Evolutionary conservation across 805 yeast species (phyloP), one percentile per base, ranked within the genome.

Genomic region (Myxozyma vanderwaltii): DNA sequence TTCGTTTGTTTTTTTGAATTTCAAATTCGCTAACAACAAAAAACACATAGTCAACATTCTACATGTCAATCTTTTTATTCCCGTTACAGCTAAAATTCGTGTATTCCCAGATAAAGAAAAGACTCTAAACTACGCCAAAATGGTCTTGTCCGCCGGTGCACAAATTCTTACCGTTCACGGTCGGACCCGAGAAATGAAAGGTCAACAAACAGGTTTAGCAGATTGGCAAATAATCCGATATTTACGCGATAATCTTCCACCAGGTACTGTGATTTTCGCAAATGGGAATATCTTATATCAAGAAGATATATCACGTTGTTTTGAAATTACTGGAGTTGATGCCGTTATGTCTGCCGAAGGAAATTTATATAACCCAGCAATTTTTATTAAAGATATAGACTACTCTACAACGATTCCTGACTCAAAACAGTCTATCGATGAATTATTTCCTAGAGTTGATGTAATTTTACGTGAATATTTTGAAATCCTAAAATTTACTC

Each of bases 311-410:
- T 78, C 79, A 0, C 79, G 94, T 61, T 88, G 97, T 71, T 71
- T 83, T 45, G 79, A 78, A 1, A 80, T 76, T 7, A 83, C 89
- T 3, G 76, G 75, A 0, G 88, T 94, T 64, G 97, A 94, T 74
- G 96, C 91, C 0, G 94, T 94, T 17, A 94, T 94, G 99, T 86
- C 95, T 43, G 99, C 99, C 0, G 99, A 94, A 73, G 97, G 97
- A 0, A 91, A 91, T 69, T 76, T 94, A 36, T 88, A 86, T 74
- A 94, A 94, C 68, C 99, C 99, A 0, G 97, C 96, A 5, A 84
- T 91, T 0, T 92, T 94, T 71, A 70, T 60, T 17, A 56, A 56
- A 12, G 54, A 57, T 7, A 27, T 45, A 29, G 13, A 35, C 4
- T 60, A 59, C 44, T 23, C 46, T 3, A 15, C 13, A 6, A 17